A percentile compares a stretch with the other conserved stretches of the same genome.
Conservation (phyloP, 257 asterid genomes). For the Petunia axillaris region DNA sequence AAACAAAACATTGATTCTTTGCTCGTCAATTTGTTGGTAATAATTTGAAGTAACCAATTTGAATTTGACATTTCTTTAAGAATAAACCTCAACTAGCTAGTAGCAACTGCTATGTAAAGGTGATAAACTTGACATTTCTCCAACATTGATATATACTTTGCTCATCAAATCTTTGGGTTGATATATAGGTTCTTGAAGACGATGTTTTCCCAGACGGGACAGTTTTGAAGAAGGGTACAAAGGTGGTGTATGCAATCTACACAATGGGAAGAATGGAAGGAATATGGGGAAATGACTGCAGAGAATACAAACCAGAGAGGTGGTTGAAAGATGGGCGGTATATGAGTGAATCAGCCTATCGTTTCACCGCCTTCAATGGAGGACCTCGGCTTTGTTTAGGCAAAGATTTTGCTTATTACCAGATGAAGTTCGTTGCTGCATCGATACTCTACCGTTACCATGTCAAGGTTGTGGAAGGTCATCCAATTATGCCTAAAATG, state of each 20-base stretch:
- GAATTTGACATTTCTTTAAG: too few relatives aligned
- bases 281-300: constrained; percentile 89
- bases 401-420: constrained; percentile 91
- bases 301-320: constrained; percentile 83
- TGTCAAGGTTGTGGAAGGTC: constrained; percentile 55
- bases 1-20: too few relatives aligned
- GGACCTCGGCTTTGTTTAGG: constrained; percentile 97
- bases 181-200: constrained; percentile 67
- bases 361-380: constrained; percentile 92
- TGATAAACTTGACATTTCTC: background rate
- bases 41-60: too few relatives aligned
- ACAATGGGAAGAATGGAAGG: constrained; percentile 92
- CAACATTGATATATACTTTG: background rate
- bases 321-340: constrained; percentile 84
- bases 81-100: background rate
- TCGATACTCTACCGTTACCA: constrained; percentile 66
- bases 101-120: background rate
- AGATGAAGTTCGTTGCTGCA: constrained; percentile 91
- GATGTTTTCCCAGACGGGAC: constrained; percentile 93
- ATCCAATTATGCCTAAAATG: constrained; percentile 76
- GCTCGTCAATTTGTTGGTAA: too few relatives aligned
- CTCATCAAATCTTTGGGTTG: background rate
- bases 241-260: constrained; percentile 86
- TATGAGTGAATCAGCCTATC: constrained; percentile 91
- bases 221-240: constrained; percentile 77